phyloP scores from a whole-genome alignment of 805 yeast species.

The Yarrowia keelungensis region DNA sequence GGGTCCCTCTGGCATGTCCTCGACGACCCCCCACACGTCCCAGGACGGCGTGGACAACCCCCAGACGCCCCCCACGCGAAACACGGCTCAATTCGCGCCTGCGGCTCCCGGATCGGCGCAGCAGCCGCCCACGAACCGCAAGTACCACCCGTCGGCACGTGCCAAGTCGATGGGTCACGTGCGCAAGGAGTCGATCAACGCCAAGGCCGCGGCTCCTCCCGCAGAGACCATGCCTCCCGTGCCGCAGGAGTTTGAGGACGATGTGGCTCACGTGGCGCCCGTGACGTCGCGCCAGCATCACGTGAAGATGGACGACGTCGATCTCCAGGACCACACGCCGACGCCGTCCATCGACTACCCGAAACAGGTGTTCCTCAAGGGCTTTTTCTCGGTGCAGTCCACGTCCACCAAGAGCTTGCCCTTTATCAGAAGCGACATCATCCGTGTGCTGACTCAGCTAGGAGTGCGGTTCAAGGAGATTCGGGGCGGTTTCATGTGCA shows the following conservation, averaged over 20 bases:
- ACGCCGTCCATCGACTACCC: slow-evolving; percentile 97
- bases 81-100: slow-evolving; percentile 38
- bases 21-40: background rate
- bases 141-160: slow-evolving; percentile 80
- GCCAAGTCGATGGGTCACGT: slow-evolving; percentile 86
- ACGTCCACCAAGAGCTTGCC: slow-evolving; percentile 93
- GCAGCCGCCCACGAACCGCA: slow-evolving; percentile 41
- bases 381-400: slow-evolving; percentile 92
- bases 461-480: slow-evolving; percentile 88
- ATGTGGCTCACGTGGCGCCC: slow-evolving; percentile 37
- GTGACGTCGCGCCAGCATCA: slow-evolving; percentile 41
- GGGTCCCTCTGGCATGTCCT: too few relatives aligned
- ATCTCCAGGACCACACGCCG: slow-evolving; percentile 44
- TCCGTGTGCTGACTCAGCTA: slow-evolving; percentile 73
- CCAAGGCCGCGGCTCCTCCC: background rate
- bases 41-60: slow-evolving; percentile 21
- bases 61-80: slow-evolving; percentile 15
- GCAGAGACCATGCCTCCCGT: slow-evolving; percentile 23
- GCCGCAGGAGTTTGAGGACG: slow-evolving; percentile 22
- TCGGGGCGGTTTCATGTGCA: slow-evolving; percentile 91
- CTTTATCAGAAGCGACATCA: slow-evolving; percentile 82
- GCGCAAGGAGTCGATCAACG: slow-evolving; percentile 37
- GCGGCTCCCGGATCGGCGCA: slow-evolving; percentile 40
- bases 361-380: slow-evolving; percentile 86
- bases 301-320: slow-evolving; percentile 20